phyloP scores from a whole-genome alignment of 768 basidiomycete genomes.

The Strobilomyces dryophilus region DNA sequence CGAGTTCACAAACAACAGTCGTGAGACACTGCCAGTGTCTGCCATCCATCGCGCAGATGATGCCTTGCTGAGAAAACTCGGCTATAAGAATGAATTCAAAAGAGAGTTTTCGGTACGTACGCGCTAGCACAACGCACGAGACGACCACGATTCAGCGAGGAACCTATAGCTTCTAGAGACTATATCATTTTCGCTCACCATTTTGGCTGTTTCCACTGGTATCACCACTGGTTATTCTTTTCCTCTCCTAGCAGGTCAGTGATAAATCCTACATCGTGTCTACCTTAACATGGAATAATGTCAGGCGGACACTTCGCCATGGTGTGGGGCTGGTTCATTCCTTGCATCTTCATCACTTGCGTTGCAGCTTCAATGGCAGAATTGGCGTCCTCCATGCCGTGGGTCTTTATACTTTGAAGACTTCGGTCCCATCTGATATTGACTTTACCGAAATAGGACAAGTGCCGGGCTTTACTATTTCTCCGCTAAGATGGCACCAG shows the following conservation, averaged over 20 bases:
- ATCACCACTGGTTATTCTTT: not conserved
- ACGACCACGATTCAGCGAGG: not conserved
- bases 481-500: not conserved
- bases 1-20: not conserved
- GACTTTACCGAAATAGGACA: not conserved
- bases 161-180: not conserved
- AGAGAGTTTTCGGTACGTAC: not conserved
- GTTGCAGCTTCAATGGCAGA: not conserved
- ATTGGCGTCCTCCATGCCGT: not conserved
- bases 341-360: not conserved
- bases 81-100: not conserved
- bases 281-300: not conserved
- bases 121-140: not conserved
- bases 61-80: not conserved
- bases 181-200: not conserved
- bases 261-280: not conserved
- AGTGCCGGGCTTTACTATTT: not conserved
- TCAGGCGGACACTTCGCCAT: not conserved
- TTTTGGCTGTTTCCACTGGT: not conserved
- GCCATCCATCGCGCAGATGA: not conserved
- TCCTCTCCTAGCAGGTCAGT: not conserved
- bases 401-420: not conserved
- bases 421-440: not conserved
- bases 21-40: not conserved
- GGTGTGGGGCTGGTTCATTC: not conserved